Percentiles rank a stretch among this genome's conserved stretches.
These are phyloP conservation scores for Monilinia aucupariae DNA, from an alignment of 2,329 filamentous ascomycete genomes.

Conservation along the genomic window DNA sequence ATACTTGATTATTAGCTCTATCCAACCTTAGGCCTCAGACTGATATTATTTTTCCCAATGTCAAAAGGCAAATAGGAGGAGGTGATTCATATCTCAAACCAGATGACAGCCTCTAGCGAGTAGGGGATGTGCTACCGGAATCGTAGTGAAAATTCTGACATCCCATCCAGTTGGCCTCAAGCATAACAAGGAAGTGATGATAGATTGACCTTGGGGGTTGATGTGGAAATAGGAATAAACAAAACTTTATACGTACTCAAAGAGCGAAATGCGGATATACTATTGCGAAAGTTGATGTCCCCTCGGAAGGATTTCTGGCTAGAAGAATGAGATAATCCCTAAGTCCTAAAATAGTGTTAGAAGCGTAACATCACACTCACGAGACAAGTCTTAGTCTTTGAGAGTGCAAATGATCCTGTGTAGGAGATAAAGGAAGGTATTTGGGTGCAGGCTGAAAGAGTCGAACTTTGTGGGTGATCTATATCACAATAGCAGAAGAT, in stretches of 20 bases:
- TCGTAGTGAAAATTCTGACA: not conserved
- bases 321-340: not conserved
- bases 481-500: not conserved
- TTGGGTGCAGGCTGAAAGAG: not conserved
- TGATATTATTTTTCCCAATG: not conserved
- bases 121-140: not conserved
- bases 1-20: not conserved
- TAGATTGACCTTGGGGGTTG: not conserved
- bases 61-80: not conserved
- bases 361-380: fast-evolving
- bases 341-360: not conserved
- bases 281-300: not conserved
- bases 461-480: too few species aligned
- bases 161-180: not conserved
- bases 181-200: not conserved
- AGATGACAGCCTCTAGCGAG: not conserved
- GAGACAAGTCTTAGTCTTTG: not conserved
- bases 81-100: too few species aligned
- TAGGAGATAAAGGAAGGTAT: not conserved
- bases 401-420: not conserved
- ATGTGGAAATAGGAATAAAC: not conserved
- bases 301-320: not conserved
- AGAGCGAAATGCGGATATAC: too few species aligned
- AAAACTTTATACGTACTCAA: not conserved
- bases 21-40: not conserved